Conservation (phyloP, 2,329 filamentous ascomycete species). For the Cordyceps pruinosa region DNA sequence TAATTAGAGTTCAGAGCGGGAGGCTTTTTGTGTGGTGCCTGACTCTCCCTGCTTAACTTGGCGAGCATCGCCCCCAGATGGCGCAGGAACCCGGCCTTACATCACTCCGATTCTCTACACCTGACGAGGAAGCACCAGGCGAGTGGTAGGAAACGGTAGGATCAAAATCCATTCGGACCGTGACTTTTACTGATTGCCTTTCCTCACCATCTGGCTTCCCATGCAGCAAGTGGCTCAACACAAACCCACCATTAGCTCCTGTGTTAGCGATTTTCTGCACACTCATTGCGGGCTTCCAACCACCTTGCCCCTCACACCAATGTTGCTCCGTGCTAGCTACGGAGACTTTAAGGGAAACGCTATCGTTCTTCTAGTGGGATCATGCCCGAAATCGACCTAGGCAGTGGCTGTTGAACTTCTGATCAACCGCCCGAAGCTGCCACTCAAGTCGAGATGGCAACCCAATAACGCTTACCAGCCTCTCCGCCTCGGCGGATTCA, state of each 20-base stretch:
- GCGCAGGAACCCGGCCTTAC: slow-evolving; percentile 5
- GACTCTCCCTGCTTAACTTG: slow-evolving; percentile 13
- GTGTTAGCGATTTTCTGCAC: background rate
- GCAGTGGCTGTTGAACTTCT: background rate
- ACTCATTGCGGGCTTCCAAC: background rate
- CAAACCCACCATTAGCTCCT: background rate
- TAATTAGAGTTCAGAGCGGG: background rate
- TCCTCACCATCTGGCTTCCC: background rate
- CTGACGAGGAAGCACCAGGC: background rate
- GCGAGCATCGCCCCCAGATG: background rate
- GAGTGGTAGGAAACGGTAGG: background rate
- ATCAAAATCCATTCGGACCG: background rate
- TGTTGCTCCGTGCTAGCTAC: background rate
- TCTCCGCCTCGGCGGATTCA: background rate
- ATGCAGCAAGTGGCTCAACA: background rate
- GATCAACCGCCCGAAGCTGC: background rate
- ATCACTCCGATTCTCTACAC: background rate
- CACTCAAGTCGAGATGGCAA: background rate
- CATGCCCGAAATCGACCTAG: background rate
- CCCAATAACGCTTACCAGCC: background rate
- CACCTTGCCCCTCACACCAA: background rate
- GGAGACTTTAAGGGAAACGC: background rate
- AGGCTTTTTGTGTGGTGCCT: slow-evolving; percentile 1
- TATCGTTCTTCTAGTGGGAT: background rate
- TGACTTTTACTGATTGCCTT: background rate